Conservation (phyloP, 1,284 basidiomycete genomes). For the Cutaneotrichosporon sp. region DNA sequence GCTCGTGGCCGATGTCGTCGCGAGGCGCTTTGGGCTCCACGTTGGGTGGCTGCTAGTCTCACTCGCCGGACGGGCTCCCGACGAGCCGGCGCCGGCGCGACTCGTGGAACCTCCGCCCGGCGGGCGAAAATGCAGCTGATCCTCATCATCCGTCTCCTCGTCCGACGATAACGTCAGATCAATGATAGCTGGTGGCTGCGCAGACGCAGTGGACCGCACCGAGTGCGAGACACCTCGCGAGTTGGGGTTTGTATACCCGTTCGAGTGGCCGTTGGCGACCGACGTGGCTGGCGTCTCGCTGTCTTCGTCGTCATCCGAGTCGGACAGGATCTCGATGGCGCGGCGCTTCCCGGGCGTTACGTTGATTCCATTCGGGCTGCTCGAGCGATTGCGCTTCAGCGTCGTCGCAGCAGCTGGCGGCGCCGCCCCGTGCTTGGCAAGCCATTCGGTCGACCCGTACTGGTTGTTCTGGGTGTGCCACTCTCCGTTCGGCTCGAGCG, state of each 20-base stretch:
- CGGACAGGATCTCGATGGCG: slow-evolving; percentile 71
- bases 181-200: slow-evolving; percentile 58
- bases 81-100: slow-evolving; percentile 34
- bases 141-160: slow-evolving; percentile 53
- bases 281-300: not conserved
- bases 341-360: slow-evolving; percentile 40
- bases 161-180: slow-evolving; percentile 72
- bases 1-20: not conserved
- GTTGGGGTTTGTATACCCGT: slow-evolving; percentile 8
- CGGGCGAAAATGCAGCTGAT: slow-evolving; percentile 36
- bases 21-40: slow-evolving; percentile 4
- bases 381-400: slow-evolving; percentile 14
- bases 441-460: slow-evolving; percentile 73
- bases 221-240: not conserved
- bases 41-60: not conserved
- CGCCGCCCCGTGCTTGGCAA: slow-evolving; percentile 31
- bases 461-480: slow-evolving; percentile 93
- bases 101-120: slow-evolving; percentile 36
- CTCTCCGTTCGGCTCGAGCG: slow-evolving; percentile 89
- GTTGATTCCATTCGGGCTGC: not conserved
- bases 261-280: slow-evolving; percentile 7
- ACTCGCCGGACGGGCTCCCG: slow-evolving; percentile 21
- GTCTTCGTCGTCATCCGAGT: slow-evolving; percentile 68
- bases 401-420: not conserved
- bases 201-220: slow-evolving; percentile 11